These are phyloP conservation scores for Capsaspora owczarzaki DNA, from an alignment of 78 protist genomes.

Conservation along the genomic window DNA sequence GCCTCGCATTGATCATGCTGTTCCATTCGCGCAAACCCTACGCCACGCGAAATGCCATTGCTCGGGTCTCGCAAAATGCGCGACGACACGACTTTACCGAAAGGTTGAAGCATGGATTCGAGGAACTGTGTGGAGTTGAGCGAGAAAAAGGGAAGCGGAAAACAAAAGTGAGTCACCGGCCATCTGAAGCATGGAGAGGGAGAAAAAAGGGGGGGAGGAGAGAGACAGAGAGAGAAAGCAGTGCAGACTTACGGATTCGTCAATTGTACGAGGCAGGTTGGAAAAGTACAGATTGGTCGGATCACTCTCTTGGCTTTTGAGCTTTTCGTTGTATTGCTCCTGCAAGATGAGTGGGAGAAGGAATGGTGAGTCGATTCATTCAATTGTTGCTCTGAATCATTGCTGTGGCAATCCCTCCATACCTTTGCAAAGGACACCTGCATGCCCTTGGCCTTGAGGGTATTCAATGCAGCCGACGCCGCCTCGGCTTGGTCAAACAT, in stretches of 20 bases:
- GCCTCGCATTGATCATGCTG: constrained; percentile 10
- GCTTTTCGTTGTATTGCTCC: neutral
- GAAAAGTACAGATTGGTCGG: constrained; percentile 28
- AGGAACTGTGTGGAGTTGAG: neutral
- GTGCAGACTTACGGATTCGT: constrained; percentile 10
- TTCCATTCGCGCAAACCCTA: constrained; percentile 24
- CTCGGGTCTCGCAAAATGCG: constrained; percentile 22
- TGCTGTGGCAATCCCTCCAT: neutral
- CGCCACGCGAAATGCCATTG: constrained; percentile 11
- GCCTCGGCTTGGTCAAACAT: constrained; percentile 1
- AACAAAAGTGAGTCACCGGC: neutral
- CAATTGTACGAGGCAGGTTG: constrained; percentile 4
- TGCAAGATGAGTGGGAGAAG: too few species aligned
- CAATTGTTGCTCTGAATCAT: too few species aligned
- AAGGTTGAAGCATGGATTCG: neutral
- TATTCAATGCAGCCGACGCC: constrained; percentile 6
- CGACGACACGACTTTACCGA: constrained; percentile 10
- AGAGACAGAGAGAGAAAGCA: too few species aligned
- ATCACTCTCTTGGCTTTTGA: neutral
- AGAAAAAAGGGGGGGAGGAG: neutral
- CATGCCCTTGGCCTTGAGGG: neutral
- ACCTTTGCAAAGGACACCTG: constrained; percentile 28
- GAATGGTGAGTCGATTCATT: neutral
- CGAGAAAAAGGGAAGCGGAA: neutral
- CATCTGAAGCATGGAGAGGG: neutral